phyloP scores from a whole-genome alignment of 352 stramenopile species.

The Elongisporangium prolatum region DNA sequence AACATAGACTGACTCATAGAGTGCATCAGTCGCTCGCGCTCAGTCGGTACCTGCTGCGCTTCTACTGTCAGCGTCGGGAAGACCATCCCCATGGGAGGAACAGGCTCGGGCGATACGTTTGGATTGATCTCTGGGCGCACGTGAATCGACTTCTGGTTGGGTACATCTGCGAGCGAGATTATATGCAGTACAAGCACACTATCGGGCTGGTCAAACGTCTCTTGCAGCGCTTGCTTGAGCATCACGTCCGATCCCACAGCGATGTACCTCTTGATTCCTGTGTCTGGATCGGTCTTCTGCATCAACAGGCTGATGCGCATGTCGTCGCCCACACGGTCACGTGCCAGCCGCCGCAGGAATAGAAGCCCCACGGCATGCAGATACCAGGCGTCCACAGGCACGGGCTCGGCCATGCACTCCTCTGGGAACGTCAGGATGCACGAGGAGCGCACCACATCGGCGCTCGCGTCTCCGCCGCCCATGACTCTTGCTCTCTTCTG shows the following conservation, averaged over 20 bases:
- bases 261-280: constrained; percentile 43
- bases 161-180: constrained; percentile 57
- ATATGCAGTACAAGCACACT: constrained; percentile 70
- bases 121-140: constrained; percentile 73
- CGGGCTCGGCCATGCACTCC: constrained; percentile 54
- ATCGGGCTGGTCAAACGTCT: constrained; percentile 60
- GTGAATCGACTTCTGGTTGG: constrained; percentile 50
- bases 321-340: constrained; percentile 61
- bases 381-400: constrained; percentile 84
- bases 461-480: constrained; percentile 58
- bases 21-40: constrained; percentile 21
- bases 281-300: constrained; percentile 28
- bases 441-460: constrained; percentile 75
- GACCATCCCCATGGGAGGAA: constrained; percentile 56
- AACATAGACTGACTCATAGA: constrained; percentile 61
- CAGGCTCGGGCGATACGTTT: constrained; percentile 77
- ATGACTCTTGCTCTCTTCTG: constrained; percentile 21
- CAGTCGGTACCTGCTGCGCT: constrained; percentile 27
- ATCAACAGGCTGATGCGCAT: constrained; percentile 58
- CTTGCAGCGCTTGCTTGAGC: constrained; percentile 49
- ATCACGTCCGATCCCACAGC: constrained; percentile 50
- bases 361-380: constrained; percentile 62
- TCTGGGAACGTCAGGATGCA: constrained; percentile 83
- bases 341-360: constrained; percentile 64
- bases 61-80: constrained; percentile 69